Percentiles rank a stretch among this genome's conserved stretches.
These are phyloP conservation scores for peach (Prunus persica) DNA, from an alignment of 306 rosid genomes.

Conservation along the genomic window DNA sequence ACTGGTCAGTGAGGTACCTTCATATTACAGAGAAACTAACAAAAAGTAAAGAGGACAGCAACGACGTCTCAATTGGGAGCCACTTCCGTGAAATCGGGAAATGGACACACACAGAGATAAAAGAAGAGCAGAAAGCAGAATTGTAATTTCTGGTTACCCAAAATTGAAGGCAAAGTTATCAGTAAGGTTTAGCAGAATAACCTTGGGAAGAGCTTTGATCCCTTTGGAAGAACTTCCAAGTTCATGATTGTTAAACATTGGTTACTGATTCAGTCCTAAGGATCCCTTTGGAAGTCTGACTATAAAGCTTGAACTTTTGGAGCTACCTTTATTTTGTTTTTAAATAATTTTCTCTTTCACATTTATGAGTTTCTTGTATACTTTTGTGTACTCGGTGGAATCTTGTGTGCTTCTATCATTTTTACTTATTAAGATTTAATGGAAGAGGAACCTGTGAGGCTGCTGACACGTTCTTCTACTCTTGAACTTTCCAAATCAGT, in stretches of 20 bases:
- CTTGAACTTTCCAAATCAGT: constrained; percentile 51
- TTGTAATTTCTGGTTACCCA: not conserved
- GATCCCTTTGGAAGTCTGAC: not conserved
- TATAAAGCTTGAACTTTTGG: not conserved
- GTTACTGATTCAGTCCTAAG: not conserved
- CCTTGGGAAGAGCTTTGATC: too few relatives aligned
- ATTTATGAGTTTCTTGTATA: not conserved
- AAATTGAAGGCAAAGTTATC: not conserved
- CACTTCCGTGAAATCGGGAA: constrained; percentile 4
- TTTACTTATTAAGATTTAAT: not conserved
- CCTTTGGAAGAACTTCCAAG: too few relatives aligned
- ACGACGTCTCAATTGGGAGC: not conserved
- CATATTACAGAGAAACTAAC: constrained; percentile 12
- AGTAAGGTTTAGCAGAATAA: not conserved
- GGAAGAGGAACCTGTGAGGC: constrained; percentile 65
- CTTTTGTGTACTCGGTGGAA: not conserved
- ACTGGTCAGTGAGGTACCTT: constrained; percentile 71
- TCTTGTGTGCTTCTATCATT: not conserved
- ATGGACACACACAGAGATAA: not conserved
- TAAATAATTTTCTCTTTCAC: not conserved
- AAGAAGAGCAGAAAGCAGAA: not conserved
- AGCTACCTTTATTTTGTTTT: not conserved
- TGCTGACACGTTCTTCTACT: constrained; percentile 59
- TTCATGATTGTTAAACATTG: too few relatives aligned
- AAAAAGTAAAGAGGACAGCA: not conserved